Base-by-base conservation (phyloP, 1,284 basidiomycete species). In the Tilletiaria anomala region DNA sequence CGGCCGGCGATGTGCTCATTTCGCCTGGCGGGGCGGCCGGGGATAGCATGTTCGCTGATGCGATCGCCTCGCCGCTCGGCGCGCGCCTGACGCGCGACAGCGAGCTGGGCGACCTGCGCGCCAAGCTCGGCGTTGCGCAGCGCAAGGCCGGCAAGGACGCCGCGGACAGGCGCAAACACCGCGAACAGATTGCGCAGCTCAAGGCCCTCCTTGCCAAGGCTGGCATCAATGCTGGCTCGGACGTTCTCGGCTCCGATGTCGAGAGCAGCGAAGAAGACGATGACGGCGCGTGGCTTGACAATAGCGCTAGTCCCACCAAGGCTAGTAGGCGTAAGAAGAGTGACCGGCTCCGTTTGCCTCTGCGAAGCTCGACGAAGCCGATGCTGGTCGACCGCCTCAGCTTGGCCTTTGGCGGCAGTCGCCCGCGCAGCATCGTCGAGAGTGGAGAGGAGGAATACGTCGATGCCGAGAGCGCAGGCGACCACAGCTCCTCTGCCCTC, bases 91-190 rank as follows among this genome's bases (percentile, higher is more conserved):
- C 42, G 16, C 50, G 50, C 20, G 54, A 54, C 42, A 48, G 50
- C 37, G 58, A 61, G 32, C 47, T 50, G 1, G 48, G 56, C n/a
- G 58, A 56, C 32, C 46, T 62, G 24, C 58, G 58, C 17, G 43
- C 51, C 38, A 60, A 61, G 45, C 52, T 62, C 11, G 51, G 53
- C 11, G 42, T 60, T 18, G 60, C 58, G 5, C 51, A 58, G 34
- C 57, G 56, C 47, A 56, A 58, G 37, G 50, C 58, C 12, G 57
- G 56, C 21, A 60, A 60, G 44, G 60, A 62, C 32, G 48, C 46
- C 10, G 52, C 51, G 34, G 54, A 58, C 43, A 57, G 55, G 53
- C 58, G 58, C 21, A 46, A 49, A 17, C 50, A 57, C 21, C 58
- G 58, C 29, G 58, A 61, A 16, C 55, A 58, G 52, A 53, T 56